phyloP scores from a whole-genome alignment of 2,329 filamentous ascomycete genomes.

The Trichoderma harzianum region DNA sequence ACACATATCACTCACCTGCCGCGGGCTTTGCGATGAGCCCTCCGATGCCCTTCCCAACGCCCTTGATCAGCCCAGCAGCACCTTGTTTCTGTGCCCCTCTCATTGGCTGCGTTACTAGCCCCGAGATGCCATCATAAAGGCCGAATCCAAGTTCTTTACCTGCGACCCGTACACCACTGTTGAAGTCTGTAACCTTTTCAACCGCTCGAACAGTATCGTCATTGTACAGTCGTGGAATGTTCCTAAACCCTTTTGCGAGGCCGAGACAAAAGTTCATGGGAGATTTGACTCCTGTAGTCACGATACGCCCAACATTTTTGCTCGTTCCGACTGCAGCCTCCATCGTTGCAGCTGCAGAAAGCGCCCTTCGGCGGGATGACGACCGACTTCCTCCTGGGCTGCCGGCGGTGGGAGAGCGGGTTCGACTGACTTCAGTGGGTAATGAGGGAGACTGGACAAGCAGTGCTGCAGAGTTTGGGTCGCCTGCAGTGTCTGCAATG shows the following conservation, averaged over 20 bases:
- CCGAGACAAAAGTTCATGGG: conserved; percentile 84
- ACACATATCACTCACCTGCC: conserved; percentile 54
- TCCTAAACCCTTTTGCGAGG: conserved; percentile 82
- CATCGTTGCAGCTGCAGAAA: conserved; percentile 31
- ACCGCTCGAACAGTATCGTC: conserved; percentile 76
- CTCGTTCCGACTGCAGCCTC: conserved; percentile 64
- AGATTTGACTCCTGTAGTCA: conserved; percentile 70
- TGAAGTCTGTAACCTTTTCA: conserved; percentile 74
- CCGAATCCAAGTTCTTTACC: conserved; percentile 75
- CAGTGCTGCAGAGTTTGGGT: not conserved
- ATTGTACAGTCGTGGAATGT: conserved; percentile 79
- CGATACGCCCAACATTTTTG: conserved; percentile 67
- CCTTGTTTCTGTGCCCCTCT: conserved; percentile 53
- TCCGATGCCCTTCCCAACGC: conserved; percentile 77
- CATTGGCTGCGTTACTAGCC: conserved; percentile 73
- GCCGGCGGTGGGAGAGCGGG: conserved; percentile 6
- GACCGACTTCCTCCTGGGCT: not conserved
- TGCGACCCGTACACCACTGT: conserved; percentile 73
- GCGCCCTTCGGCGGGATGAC: not conserved
- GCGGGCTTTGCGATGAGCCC: conserved; percentile 79
- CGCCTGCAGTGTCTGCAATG: not conserved
- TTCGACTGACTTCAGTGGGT: not conserved
- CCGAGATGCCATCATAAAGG: conserved; percentile 77
- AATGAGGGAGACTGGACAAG: not conserved
- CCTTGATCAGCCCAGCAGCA: conserved; percentile 65